Evolutionary conservation across 495 filamentous ascomycete species (phyloP).

Genomic region (Hypoxylon intermedium): DNA sequence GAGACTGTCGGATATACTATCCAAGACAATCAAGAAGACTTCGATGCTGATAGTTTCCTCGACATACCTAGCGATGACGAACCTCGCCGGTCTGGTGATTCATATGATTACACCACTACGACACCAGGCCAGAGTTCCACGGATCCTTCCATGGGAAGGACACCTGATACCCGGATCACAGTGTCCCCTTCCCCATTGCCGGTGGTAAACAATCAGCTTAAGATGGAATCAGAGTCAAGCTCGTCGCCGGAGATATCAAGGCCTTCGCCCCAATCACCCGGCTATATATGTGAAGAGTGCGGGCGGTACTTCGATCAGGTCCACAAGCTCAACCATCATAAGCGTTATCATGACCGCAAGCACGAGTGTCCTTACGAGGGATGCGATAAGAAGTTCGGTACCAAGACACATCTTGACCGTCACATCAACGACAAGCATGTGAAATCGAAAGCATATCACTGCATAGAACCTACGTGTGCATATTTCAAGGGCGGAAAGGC

Average conservation of each 20-base stretch:
- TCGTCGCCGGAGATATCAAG: conserved; percentile 38
- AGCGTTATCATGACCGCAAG: conserved; percentile 56
- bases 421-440: conserved; percentile 60
- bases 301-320: conserved; percentile 52
- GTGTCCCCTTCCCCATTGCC: conserved; percentile 49
- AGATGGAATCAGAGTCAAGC: conserved; percentile 36
- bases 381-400: conserved; percentile 56
- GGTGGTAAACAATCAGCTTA: conserved; percentile 22
- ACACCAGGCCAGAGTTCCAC: conserved; percentile 50
- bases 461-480: conserved; percentile 52
- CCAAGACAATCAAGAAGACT: conserved; percentile 31
- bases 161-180: conserved; percentile 50
- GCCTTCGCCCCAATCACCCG: conserved; percentile 40
- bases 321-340: conserved; percentile 60
- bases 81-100: conserved; percentile 39
- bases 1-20: conserved; percentile 8
- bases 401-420: conserved; percentile 59
- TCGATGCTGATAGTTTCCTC: conserved; percentile 43
- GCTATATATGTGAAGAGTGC: conserved; percentile 51
- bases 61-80: conserved; percentile 43
- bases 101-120: conserved; percentile 45
- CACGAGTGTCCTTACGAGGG: conserved; percentile 51
- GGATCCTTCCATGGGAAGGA: conserved; percentile 51
- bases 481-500: conserved; percentile 57
- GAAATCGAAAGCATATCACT: conserved; percentile 58